Evolutionary conservation across 768 basidiomycete species (phyloP), one percentile per base, ranked within the genome.

Genomic region (Tulasnella sp.): DNA sequence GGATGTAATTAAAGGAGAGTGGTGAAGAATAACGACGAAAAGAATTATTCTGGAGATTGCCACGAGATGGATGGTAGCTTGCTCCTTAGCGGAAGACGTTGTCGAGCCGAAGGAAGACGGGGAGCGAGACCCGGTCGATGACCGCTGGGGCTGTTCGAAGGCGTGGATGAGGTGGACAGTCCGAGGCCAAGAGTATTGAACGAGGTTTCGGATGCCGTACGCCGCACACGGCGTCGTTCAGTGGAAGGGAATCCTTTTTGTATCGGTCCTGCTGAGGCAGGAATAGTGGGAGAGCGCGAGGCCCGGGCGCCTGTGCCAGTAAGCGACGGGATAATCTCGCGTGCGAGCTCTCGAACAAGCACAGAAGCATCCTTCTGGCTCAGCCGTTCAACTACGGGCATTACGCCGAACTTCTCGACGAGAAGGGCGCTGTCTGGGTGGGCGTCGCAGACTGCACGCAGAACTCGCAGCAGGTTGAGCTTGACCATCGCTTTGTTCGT

Each of bases 351-450:
- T 79, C 94, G 88, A 24, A 98, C 96, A 39, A 99, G 89, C 24
- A 99, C 93, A 0, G 97, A 96, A 18, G 91, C 93, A 84, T 99
- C 98, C 74, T 92, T 91, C 81, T 91, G 89, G 83, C 94, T 94
- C 74, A 98, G 86, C 80, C 89, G 89, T 82, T 92, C 90, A 79
- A 99, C 94, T 3, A 96, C 91, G 44, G 92, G 92, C 79, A 93
- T 88, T 75, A 97, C 86, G 0, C 93, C 94, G 83, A 94, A 97
- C 72, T 90, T 88, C 83, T 94, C 93, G 36, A 97, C 94, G 74
- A 97, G 87, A 83, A 91, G 90, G 2, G 91, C 91, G 12, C 93
- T 89, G 82, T 96, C 96, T 2, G 95, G 95, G 82, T 97, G 94
- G 10, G 92, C 91, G 81, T 99, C 97, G 85, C 94, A 97, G 2